These are phyloP conservation scores for Populus tomentosa DNA, from an alignment of 441 rosid genomes.

Conservation along the genomic window DNA sequence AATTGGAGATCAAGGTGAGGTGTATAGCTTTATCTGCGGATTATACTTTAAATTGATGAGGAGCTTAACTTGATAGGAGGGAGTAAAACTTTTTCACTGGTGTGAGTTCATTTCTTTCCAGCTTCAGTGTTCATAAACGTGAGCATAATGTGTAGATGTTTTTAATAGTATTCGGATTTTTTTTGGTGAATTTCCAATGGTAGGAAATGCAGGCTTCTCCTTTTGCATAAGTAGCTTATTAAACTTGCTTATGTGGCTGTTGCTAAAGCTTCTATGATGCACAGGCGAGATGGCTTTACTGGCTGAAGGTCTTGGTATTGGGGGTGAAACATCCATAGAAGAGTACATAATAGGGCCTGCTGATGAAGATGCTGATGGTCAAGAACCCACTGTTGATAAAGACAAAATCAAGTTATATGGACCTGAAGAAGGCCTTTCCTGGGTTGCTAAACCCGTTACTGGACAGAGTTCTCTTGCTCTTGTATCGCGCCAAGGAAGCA, in stretches of 20 bases:
- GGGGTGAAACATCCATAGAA: slow-evolving; percentile 61
- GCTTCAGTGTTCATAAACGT: neutral
- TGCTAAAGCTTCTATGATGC: slow-evolving; percentile 15
- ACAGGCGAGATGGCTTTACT: slow-evolving; percentile 80
- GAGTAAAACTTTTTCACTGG: neutral
- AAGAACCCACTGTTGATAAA: slow-evolving; percentile 37
- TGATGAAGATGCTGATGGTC: slow-evolving; percentile 28
- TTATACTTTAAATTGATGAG: neutral
- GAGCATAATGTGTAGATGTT: neutral
- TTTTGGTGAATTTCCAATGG: neutral
- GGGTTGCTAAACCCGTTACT: slow-evolving; percentile 77
- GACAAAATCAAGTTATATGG: slow-evolving; percentile 71
- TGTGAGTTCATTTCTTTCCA: neutral
- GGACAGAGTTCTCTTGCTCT: slow-evolving; percentile 58
- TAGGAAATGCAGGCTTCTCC: neutral
- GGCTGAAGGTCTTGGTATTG: slow-evolving; percentile 70
- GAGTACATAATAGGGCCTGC: slow-evolving; percentile 63
- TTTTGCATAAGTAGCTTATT: neutral
- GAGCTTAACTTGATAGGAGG: neutral
- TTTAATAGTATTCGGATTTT: neutral
- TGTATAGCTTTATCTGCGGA: neutral
- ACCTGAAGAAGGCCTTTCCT: slow-evolving; percentile 70
- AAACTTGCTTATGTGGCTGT: neutral
- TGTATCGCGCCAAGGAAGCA: slow-evolving; percentile 77
- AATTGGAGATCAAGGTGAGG: neutral